These are phyloP conservation scores for Stephania cephalantha DNA, from an alignment of 164 flowering plant genomes.

Conservation along the genomic window DNA sequence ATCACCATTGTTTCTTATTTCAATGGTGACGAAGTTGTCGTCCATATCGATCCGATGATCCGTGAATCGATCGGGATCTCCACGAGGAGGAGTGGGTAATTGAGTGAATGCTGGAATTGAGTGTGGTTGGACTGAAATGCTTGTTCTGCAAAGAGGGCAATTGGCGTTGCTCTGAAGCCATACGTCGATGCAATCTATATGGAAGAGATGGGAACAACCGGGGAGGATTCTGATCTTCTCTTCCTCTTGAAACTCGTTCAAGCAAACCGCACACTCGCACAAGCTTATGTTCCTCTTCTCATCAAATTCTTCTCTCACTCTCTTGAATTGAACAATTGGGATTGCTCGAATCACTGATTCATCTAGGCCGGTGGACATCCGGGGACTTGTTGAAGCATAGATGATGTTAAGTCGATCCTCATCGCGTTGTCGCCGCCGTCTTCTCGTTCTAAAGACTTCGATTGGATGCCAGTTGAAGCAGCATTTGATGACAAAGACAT, in stretches of 20 bases:
- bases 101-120: slow-evolving; percentile 9
- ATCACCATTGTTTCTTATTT: slow-evolving; percentile 30
- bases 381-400: slow-evolving; percentile 22
- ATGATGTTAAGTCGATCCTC: slow-evolving; percentile 28
- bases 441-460: slow-evolving; percentile 38
- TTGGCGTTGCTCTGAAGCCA: slow-evolving; percentile 90
- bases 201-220: slow-evolving; percentile 70
- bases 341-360: slow-evolving; percentile 65
- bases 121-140: slow-evolving; percentile 35
- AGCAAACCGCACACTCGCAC: slow-evolving; percentile 79
- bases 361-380: slow-evolving; percentile 48
- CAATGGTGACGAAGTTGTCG: slow-evolving; percentile 60
- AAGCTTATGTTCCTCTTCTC: slow-evolving; percentile 14
- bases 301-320: slow-evolving; percentile 8
- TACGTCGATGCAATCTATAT: slow-evolving; percentile 86
- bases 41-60: slow-evolving; percentile 20
- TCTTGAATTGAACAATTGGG: slow-evolving; percentile 57
- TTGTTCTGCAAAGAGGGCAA: slow-evolving; percentile 88
- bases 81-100: too few relatives aligned
- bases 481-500: slow-evolving; percentile 87
- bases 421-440: not conserved
- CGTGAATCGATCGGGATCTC: too few relatives aligned
- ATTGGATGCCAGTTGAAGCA: slow-evolving; percentile 69
- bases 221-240: slow-evolving; percentile 78
- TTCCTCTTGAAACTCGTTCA: slow-evolving; percentile 68